These are phyloP conservation scores for Neonectria punicea DNA, from an alignment of 2,329 filamentous ascomycete species.

Conservation along the genomic window DNA sequence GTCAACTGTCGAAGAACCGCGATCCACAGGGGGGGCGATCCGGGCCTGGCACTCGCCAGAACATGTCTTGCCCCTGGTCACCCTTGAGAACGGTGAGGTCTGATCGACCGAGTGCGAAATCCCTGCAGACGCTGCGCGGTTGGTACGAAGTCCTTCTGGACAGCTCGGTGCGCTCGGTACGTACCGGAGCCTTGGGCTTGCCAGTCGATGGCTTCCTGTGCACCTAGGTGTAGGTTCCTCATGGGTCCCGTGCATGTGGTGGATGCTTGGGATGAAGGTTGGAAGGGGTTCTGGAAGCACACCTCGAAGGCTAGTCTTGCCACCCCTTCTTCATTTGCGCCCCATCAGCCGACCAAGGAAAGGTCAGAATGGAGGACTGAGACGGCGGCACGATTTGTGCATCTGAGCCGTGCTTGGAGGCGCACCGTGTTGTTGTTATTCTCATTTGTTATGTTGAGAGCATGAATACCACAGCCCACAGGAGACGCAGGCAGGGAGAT, in stretches of 20 bases:
- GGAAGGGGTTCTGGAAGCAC: conserved; percentile 42
- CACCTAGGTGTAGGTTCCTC: not conserved
- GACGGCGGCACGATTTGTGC: conserved; percentile 11
- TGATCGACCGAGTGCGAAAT: conserved; percentile 36
- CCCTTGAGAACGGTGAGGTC: conserved; percentile 40
- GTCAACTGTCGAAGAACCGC: conserved; percentile 23
- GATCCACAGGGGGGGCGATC: conserved; percentile 30
- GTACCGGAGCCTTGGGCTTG: conserved; percentile 15
- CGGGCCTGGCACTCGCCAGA: conserved; percentile 26
- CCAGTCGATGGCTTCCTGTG: conserved; percentile 10
- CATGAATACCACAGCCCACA: conserved; percentile 2
- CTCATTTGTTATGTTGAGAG: conserved; percentile 13
- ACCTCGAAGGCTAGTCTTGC: conserved; percentile 32
- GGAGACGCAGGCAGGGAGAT: conserved; percentile 12
- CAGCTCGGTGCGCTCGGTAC: not conserved
- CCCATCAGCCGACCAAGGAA: conserved; percentile 33
- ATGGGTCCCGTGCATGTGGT: conserved; percentile 14
- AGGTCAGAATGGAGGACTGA: conserved; percentile 17
- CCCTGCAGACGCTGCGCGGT: conserved; percentile 36
- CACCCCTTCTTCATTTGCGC: conserved; percentile 34
- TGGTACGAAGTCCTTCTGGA: conserved; percentile 10
- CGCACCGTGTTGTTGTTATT: conserved; percentile 14
- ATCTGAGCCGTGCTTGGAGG: conserved; percentile 6
- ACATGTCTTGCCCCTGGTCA: conserved; percentile 34
- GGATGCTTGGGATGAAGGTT: conserved; percentile 1